These are phyloP conservation scores for Pseudopyrenochaeta lycopersici DNA, from an alignment of 2,329 filamentous ascomycete genomes.

Conservation along the genomic window DNA sequence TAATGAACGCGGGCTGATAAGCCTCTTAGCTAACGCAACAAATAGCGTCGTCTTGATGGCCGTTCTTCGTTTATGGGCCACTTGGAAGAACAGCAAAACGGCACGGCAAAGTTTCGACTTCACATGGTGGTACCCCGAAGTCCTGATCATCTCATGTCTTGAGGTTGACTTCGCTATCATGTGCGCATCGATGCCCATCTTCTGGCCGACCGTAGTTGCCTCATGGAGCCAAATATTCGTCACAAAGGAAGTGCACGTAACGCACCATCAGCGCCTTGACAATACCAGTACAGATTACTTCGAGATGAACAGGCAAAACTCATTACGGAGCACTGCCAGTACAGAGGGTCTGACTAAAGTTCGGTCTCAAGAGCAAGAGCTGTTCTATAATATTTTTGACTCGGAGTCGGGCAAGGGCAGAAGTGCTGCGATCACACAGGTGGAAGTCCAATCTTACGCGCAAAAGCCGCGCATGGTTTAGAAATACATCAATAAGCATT, in stretches of 20 bases:
- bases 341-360: conserved; percentile 29
- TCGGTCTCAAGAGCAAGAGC: conserved; percentile 9
- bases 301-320: conserved; percentile 27
- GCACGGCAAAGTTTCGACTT: conserved; percentile 33
- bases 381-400: conserved; percentile 20
- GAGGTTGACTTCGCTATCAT: conserved; percentile 49
- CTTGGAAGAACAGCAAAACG: conserved; percentile 24
- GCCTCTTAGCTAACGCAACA: conserved; percentile 4
- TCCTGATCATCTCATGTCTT: conserved; percentile 41
- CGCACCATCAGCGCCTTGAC: conserved; percentile 28
- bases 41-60: conserved; percentile 40
- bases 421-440: conserved; percentile 5
- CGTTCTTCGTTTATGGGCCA: conserved; percentile 39
- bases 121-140: conserved; percentile 41
- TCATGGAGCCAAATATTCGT: conserved; percentile 44
- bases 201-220: conserved; percentile 45
- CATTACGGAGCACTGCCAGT: conserved; percentile 31
- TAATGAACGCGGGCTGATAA: not conserved
- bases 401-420: conserved; percentile 9
- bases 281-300: conserved; percentile 16
- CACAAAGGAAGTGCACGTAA: conserved; percentile 44
- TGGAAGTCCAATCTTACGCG: conserved; percentile 11
- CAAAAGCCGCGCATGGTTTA: not conserved
- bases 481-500: not conserved
- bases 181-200: conserved; percentile 48